These are phyloP conservation scores for Pleurozium schreberi DNA, from an alignment of 225 moss, liverwort and hornwort species.

Conservation along the genomic window DNA sequence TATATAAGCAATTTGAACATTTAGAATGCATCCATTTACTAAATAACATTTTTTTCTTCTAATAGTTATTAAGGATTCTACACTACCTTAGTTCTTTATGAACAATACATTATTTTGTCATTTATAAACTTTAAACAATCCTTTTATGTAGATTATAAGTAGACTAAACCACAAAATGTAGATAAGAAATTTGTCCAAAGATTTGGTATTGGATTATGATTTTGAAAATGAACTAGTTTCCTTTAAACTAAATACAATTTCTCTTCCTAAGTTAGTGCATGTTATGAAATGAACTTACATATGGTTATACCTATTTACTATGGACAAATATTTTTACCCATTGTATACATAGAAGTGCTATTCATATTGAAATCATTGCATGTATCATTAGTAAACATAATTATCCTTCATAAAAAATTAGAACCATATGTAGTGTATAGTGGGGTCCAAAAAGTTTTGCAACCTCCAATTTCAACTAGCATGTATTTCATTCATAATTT, in stretches of 20 bases:
- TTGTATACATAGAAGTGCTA: background rate
- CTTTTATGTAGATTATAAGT: background rate
- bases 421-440: background rate
- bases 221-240: background rate
- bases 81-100: background rate
- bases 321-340: background rate
- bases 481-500: too few species aligned
- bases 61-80: background rate
- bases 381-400: background rate
- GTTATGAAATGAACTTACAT: background rate
- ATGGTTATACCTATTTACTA: background rate
- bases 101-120: background rate
- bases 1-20: background rate
- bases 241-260: background rate
- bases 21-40: background rate
- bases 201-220: background rate
- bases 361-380: background rate
- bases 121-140: background rate
- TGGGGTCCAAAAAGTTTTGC: too few species aligned
- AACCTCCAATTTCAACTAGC: too few species aligned
- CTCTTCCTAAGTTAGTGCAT: background rate
- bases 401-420: background rate
- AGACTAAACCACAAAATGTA: background rate
- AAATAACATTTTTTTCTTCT: background rate
- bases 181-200: background rate